Conservation (phyloP, 139 green algal genomes). For the Monoraphidium neglectum region DNA sequence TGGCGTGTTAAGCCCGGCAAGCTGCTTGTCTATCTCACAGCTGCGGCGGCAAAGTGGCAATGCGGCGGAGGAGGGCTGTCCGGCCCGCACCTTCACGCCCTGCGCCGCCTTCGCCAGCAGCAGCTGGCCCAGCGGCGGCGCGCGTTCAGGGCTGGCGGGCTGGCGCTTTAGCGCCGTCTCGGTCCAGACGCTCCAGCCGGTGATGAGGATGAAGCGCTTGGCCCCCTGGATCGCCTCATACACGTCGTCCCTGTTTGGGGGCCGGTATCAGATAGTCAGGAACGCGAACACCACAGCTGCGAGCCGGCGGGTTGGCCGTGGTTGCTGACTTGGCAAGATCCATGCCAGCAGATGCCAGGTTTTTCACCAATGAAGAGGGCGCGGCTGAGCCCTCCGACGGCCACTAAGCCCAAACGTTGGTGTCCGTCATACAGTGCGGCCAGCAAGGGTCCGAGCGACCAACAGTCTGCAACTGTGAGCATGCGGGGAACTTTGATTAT, state of each 20-base stretch:
- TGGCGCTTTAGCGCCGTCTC: slow-evolving; percentile 41
- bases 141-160: neutral
- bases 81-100: slow-evolving; percentile 39
- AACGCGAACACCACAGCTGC: neutral
- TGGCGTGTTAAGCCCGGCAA: slow-evolving; percentile 9
- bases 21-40: too few relatives aligned
- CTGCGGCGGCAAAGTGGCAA: too few relatives aligned
- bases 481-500: too few relatives aligned
- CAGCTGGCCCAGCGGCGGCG: slow-evolving; percentile 51
- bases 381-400: neutral
- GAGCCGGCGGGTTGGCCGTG: neutral
- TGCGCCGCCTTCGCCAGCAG: slow-evolving; percentile 55
- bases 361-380: neutral
- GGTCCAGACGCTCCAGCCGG: slow-evolving; percentile 58
- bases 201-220: slow-evolving; percentile 56
- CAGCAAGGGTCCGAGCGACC: too few relatives aligned
- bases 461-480: too few relatives aligned
- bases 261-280: neutral
- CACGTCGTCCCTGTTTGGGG: slow-evolving; percentile 37
- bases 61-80: too few relatives aligned
- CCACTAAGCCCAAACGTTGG: neutral
- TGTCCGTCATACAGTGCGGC: too few relatives aligned
- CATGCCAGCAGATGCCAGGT: neutral
- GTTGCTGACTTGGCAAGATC: neutral
- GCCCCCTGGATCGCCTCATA: slow-evolving; percentile 38